A percentile compares a stretch with the other conserved stretches of the same genome.
phyloP scores from a whole-genome alignment of 805 yeast genomes.

The Wickerhamomyces mucosus region DNA sequence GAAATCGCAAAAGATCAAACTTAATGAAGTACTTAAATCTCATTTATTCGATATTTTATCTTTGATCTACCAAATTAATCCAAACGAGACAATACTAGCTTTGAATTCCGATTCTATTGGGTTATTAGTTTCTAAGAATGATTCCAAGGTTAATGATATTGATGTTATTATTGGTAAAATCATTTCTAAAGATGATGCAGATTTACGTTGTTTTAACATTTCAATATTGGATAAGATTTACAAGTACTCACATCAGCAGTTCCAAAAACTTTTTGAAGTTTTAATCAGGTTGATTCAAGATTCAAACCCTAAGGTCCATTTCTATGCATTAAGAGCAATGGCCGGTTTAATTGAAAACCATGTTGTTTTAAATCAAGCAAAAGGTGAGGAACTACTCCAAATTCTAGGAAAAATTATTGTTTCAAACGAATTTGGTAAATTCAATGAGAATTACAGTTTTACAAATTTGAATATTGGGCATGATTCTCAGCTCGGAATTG shows the following conservation, averaged over 20 bases:
- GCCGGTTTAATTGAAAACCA: conserved; percentile 47
- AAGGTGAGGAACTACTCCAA: conserved; percentile 34
- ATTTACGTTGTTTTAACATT: conserved; percentile 49
- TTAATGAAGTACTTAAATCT: conserved; percentile 30
- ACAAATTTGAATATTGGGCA: conserved; percentile 39
- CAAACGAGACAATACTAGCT: conserved; percentile 26
- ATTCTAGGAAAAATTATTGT: conserved; percentile 30
- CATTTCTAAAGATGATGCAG: conserved; percentile 56
- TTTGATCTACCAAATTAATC: conserved; percentile 12
- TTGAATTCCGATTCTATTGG: conserved; percentile 54
- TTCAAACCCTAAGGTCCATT: conserved; percentile 79
- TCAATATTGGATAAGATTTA: conserved; percentile 39
- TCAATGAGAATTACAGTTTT: conserved; percentile 27
- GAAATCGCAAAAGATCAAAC: conserved; percentile 5
- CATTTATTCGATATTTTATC: conserved; percentile 43
- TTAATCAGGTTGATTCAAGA: conserved; percentile 54
- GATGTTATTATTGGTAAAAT: conserved; percentile 54
- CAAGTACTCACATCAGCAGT: conserved; percentile 30
- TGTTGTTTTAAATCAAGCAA: conserved; percentile 32
- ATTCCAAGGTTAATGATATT: conserved; percentile 29
- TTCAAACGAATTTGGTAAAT: conserved; percentile 41
- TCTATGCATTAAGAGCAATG: conserved; percentile 58
- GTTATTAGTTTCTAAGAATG: conserved; percentile 26
- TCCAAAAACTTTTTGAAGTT: conserved; percentile 43
- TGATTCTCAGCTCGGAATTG: conserved; percentile 26